phyloP scores from a whole-genome alignment of 2,329 filamentous ascomycete species.

The Dactylellina drechsleri region DNA sequence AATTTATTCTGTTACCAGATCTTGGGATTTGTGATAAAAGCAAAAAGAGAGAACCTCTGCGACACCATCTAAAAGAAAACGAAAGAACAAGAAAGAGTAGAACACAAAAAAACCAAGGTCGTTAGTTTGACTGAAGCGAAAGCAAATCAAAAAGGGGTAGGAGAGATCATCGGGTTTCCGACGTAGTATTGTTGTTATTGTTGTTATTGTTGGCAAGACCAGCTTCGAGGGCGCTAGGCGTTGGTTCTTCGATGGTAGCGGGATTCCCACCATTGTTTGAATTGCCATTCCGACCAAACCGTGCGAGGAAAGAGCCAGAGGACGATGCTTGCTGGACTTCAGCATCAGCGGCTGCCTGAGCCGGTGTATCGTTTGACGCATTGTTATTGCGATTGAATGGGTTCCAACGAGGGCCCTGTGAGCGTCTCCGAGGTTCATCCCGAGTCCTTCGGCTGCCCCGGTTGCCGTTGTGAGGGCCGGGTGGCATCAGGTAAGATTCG shows the following conservation, averaged over 20 bases:
- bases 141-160: constrained; percentile 27
- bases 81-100: constrained; percentile 24
- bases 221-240: constrained; percentile 56
- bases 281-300: constrained; percentile 31
- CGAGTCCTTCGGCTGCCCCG: constrained; percentile 9
- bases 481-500: constrained; percentile 40
- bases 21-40: constrained; percentile 32
- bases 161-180: constrained; percentile 39
- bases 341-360: constrained; percentile 8
- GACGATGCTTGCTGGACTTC: constrained; percentile 34
- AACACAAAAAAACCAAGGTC: constrained; percentile 24
- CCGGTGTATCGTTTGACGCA: neutral
- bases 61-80: constrained; percentile 54
- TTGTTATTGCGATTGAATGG: constrained; percentile 28
- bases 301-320: constrained; percentile 14
- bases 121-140: constrained; percentile 51
- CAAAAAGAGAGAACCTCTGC: constrained; percentile 37
- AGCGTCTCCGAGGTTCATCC: constrained; percentile 21
- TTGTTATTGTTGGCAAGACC: constrained; percentile 52
- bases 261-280: constrained; percentile 36
- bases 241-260: constrained; percentile 42
- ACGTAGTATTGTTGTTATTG: constrained; percentile 45
- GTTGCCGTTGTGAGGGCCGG: constrained; percentile 15
- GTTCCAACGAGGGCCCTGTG: constrained; percentile 47
- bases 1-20: constrained; percentile 46